phyloP scores from a whole-genome alignment of 352 stramenopile genomes.

The Phytophthora boehmeriae region DNA sequence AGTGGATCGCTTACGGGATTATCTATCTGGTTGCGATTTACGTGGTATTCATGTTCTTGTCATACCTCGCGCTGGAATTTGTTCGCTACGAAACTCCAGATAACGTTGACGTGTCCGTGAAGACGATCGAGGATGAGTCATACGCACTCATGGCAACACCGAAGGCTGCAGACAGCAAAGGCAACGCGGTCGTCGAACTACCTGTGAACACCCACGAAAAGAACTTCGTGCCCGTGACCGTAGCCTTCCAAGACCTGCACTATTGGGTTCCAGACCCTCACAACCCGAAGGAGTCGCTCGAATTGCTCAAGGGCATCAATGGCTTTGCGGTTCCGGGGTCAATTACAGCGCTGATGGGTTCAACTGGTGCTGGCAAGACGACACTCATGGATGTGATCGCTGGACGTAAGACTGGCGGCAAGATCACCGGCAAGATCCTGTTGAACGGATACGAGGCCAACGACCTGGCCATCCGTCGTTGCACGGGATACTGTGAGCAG shows the following conservation, averaged over 20 bases:
- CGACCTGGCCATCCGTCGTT: no score
- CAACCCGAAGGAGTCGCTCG: slow-evolving; percentile 27
- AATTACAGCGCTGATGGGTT: no score
- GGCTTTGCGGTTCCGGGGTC: no score
- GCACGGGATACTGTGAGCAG: no score
- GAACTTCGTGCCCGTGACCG: slow-evolving; percentile 35
- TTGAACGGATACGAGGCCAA: no score
- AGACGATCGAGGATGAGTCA: slow-evolving; percentile 14
- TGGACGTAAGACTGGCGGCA: no score
- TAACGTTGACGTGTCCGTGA: slow-evolving; percentile 30
- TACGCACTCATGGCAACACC: slow-evolving; percentile 6
- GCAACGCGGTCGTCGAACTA: slow-evolving; percentile 52
- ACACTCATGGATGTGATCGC: no score
- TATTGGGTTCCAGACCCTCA: slow-evolving; percentile 20
- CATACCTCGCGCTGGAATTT: slow-evolving; percentile 14
- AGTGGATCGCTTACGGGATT: slow-evolving; percentile 44
- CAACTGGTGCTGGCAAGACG: no score
- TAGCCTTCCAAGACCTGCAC: slow-evolving; percentile 38
- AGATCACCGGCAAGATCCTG: no score
- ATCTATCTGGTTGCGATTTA: slow-evolving; percentile 22
- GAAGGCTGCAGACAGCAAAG: slow-evolving; percentile 1
- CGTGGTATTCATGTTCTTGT: slow-evolving; percentile 44
- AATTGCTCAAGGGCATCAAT: no score
- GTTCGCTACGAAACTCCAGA: slow-evolving; percentile 19
- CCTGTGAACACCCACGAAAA: slow-evolving; percentile 2